These are phyloP conservation scores for Pythium insidiosum DNA, from an alignment of 352 stramenopile species.

Conservation along the genomic window DNA sequence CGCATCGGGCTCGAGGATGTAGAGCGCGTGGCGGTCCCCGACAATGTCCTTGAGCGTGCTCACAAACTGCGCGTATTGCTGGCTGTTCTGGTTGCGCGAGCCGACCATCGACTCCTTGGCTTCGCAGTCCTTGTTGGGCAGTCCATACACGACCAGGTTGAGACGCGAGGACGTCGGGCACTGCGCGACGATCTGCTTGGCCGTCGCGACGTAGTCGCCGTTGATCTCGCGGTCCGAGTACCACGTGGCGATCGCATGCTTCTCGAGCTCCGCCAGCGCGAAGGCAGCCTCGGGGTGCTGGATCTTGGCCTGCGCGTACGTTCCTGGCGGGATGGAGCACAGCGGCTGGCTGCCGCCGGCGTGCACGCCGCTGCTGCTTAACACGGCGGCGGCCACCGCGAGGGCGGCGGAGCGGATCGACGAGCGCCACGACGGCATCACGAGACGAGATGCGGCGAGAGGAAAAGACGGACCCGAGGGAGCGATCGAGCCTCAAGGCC, in stretches of 20 bases:
- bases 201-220: conserved; percentile 30
- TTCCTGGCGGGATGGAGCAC: conserved; percentile 37
- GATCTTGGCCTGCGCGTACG: conserved; percentile 37
- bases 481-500: neutral
- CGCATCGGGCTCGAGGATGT: conserved; percentile 60
- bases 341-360: conserved; percentile 24
- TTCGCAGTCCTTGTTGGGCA: conserved; percentile 75
- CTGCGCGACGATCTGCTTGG: conserved; percentile 18
- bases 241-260: conserved; percentile 45
- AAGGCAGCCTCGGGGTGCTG: conserved; percentile 36
- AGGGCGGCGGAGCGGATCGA: neutral
- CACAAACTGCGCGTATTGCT: conserved; percentile 41
- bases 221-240: conserved; percentile 37
- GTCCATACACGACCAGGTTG: conserved; percentile 56
- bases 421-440: neutral
- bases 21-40: conserved; percentile 49
- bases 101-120: conserved; percentile 30
- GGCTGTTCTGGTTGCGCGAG: conserved; percentile 23
- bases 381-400: conserved; percentile 22
- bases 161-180: conserved; percentile 35
- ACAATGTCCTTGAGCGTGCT: conserved; percentile 24
- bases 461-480: neutral
- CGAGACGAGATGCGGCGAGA: neutral
- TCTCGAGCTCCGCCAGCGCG: conserved; percentile 49
- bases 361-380: conserved; percentile 22